phyloP scores from a whole-genome alignment of 495 filamentous ascomycete genomes.

The Talaromyces ruber region DNA sequence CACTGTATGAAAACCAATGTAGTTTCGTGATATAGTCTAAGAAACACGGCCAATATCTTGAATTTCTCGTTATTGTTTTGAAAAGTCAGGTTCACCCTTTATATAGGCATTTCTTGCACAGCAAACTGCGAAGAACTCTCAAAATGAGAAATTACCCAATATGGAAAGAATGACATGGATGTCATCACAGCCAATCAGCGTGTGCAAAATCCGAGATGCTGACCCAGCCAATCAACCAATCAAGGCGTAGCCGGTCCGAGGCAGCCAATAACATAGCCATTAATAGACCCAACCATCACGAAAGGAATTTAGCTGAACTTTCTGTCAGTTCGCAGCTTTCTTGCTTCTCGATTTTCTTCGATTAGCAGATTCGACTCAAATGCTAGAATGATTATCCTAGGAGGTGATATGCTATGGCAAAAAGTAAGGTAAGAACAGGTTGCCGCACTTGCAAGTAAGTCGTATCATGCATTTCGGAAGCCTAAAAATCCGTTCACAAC shows the following conservation, averaged over 20 bases:
- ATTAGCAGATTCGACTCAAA: neutral
- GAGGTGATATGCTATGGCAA: neutral
- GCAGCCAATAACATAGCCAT: neutral
- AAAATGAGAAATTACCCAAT: neutral
- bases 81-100: neutral
- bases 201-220: neutral
- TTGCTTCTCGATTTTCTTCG: neutral
- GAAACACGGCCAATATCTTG: neutral
- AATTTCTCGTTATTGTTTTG: neutral
- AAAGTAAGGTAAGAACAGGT: slow-evolving; percentile 32
- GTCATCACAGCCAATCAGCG: neutral
- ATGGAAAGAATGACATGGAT: neutral
- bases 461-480: neutral
- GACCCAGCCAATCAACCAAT: neutral
- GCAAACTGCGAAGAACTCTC: neutral
- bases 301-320: neutral
- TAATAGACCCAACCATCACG: neutral
- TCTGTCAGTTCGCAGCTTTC: neutral
- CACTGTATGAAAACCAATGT: neutral
- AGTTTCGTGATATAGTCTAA: neutral
- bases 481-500: slow-evolving; percentile 2
- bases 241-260: neutral
- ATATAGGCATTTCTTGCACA: neutral
- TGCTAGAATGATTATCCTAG: neutral
- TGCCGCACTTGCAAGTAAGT: slow-evolving; percentile 45